These are phyloP conservation scores for Pterocarpus macrocarpus DNA, from an alignment of 306 rosid genomes.

Conservation along the genomic window DNA sequence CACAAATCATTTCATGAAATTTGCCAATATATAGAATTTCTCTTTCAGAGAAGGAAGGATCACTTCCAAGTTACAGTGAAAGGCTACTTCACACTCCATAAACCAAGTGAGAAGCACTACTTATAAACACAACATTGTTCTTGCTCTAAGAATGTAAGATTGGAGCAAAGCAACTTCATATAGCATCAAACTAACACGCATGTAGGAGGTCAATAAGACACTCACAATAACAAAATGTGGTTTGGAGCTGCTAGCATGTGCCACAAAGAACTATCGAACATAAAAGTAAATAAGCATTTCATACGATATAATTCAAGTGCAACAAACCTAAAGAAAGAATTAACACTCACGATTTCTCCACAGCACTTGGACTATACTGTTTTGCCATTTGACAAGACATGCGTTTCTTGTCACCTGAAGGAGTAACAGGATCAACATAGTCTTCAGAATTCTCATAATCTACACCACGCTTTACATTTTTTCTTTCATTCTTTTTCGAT, in stretches of 20 bases:
- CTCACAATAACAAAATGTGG: slow-evolving; percentile 89
- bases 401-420: slow-evolving; percentile 73
- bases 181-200: slow-evolving; percentile 3
- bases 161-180: slow-evolving; percentile 12
- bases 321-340: slow-evolving; percentile 21
- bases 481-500: slow-evolving; percentile 80
- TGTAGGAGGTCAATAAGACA: slow-evolving; percentile 37
- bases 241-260: slow-evolving; percentile 86
- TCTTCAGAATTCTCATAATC: slow-evolving; percentile 82
- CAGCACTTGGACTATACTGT: slow-evolving; percentile 75
- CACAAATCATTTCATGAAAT: too few species aligned
- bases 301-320: background rate
- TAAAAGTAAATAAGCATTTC: slow-evolving; percentile 32
- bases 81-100: slow-evolving; percentile 32
- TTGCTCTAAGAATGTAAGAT: background rate
- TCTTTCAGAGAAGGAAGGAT: slow-evolving; percentile 27
- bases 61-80: slow-evolving; percentile 23
- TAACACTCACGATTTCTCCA: slow-evolving; percentile 84
- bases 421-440: slow-evolving; percentile 80
- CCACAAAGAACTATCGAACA: slow-evolving; percentile 66
- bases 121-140: too few species aligned
- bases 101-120: too few species aligned
- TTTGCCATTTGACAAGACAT: slow-evolving; percentile 86
- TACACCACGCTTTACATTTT: slow-evolving; percentile 65
- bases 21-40: background rate